Evolutionary conservation across 495 filamentous ascomycete genomes (phyloP).

Genomic region (Podospora appendiculata): DNA sequence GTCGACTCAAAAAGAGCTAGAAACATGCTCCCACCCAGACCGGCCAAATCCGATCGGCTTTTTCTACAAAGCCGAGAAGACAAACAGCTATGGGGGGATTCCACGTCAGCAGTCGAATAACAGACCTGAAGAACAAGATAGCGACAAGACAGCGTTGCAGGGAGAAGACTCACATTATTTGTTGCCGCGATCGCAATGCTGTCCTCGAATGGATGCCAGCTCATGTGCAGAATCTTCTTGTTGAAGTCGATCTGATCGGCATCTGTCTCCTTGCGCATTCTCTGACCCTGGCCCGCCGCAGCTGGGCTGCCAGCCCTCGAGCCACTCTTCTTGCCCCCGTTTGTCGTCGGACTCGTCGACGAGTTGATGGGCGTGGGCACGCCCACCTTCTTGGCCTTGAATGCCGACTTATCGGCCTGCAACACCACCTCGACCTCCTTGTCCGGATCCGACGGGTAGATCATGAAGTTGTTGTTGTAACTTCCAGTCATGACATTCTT

Average conservation of each 20-base stretch:
- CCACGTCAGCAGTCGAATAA: slow-evolving; percentile 12
- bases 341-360: slow-evolving; percentile 59
- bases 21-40: background rate
- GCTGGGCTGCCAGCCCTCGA: slow-evolving; percentile 87
- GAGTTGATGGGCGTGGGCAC: slow-evolving; percentile 95
- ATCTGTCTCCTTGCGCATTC: slow-evolving; percentile 98
- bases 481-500: slow-evolving; percentile 99
- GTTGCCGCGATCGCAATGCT: slow-evolving; percentile 99
- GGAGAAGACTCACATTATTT: slow-evolving; percentile 91
- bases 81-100: slow-evolving; percentile 63
- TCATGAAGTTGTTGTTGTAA: slow-evolving; percentile 99
- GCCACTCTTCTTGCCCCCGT: slow-evolving; percentile 72
- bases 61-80: slow-evolving; percentile 88
- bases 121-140: no score
- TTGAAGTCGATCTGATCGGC: slow-evolving; percentile 99
- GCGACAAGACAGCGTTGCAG: no score
- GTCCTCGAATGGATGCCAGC: slow-evolving; percentile 99
- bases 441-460: slow-evolving; percentile 91
- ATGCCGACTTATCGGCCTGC: slow-evolving; percentile 96
- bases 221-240: slow-evolving; percentile 99
- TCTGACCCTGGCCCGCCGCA: slow-evolving; percentile 70
- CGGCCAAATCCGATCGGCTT: background rate
- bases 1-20: background rate
- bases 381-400: slow-evolving; percentile 99
- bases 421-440: slow-evolving; percentile 96